Percentiles rank a stretch among this genome's conserved stretches.
Conservation (phyloP, 306 rosid genomes). For the Oxytropis ochrocephala region DNA sequence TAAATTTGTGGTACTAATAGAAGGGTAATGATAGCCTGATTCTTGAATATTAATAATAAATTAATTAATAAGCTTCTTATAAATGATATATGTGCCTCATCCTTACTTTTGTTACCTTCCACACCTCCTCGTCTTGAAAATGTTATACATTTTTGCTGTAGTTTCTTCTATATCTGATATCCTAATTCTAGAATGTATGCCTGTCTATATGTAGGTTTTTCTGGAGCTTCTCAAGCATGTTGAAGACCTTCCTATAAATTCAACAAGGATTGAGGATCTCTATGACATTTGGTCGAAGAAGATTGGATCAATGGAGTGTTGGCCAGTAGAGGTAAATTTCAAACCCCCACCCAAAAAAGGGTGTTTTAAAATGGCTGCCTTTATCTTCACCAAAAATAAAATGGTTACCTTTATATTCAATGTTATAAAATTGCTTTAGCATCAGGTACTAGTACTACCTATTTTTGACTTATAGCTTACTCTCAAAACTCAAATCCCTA, state of each 20-base stretch:
- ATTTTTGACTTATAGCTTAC: not conserved
- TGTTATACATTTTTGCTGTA: not conserved
- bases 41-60: not conserved
- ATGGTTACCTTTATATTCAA: not conserved
- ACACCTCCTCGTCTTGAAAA: not conserved
- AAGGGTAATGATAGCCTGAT: not conserved
- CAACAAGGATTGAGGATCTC: conserved; percentile 37
- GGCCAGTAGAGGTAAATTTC: conserved; percentile 50
- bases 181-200: conserved; percentile 5
- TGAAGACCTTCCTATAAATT: conserved; percentile 16
- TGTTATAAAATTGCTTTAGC: not conserved
- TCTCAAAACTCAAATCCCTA: not conserved
- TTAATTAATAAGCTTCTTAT: not conserved
- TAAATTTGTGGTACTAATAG: not conserved
- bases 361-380: not conserved
- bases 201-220: conserved; percentile 38
- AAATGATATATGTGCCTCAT: not conserved
- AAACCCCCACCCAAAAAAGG: not conserved
- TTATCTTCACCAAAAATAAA: not conserved
- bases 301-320: conserved; percentile 39
- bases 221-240: conserved; percentile 52
- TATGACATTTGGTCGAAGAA: conserved; percentile 64
- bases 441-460: not conserved
- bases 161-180: conserved; percentile 7
- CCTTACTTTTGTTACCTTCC: not conserved